Evolutionary conservation across 352 stramenopile genomes (phyloP).

Genomic region (Phytophthora crassamura): DNA sequence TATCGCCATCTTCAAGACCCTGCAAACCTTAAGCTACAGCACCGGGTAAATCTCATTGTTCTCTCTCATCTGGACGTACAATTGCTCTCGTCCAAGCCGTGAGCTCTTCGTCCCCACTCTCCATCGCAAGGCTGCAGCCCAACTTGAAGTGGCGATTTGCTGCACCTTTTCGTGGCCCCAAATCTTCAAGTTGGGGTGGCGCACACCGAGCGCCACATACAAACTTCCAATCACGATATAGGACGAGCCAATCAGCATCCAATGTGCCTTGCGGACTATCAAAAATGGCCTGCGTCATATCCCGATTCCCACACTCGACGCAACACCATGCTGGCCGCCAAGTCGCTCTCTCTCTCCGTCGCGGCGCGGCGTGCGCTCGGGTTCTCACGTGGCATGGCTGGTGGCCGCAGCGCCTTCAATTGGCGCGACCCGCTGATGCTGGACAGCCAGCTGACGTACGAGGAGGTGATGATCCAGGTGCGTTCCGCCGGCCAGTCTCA

Average conservation of each 20-base stretch:
- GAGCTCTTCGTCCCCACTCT: too few species aligned
- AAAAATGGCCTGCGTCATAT: conserved; percentile 16
- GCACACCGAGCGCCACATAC: conserved; percentile 13
- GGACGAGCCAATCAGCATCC: conserved; percentile 39
- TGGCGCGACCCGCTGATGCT: conserved; percentile 87
- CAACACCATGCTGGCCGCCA: conserved; percentile 38
- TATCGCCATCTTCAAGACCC: conserved; percentile 10
- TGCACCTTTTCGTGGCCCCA: conserved; percentile 12
- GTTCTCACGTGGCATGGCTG: conserved; percentile 52
- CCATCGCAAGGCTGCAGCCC: too few species aligned
- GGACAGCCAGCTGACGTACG: conserved; percentile 85
- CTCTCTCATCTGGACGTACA: conserved; percentile 13
- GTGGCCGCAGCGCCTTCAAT: conserved; percentile 65
- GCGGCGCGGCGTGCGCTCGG: conserved; percentile 29
- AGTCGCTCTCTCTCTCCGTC: conserved; percentile 33
- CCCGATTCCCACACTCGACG: conserved; percentile 30
- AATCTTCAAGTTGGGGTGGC: conserved; percentile 31
- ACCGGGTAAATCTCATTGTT: too few species aligned
- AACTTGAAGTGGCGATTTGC: conserved; percentile 10
- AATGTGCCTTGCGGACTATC: neutral
- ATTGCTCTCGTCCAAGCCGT: conserved; percentile 23
- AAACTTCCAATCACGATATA: conserved; percentile 43
- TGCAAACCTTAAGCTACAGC: conserved; percentile 23
- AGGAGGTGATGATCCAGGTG: conserved; percentile 93
- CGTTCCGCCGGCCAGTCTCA: conserved; percentile 9